Conservation (phyloP, 495 filamentous ascomycete genomes). For the Trypethelium eluteriae region DNA sequence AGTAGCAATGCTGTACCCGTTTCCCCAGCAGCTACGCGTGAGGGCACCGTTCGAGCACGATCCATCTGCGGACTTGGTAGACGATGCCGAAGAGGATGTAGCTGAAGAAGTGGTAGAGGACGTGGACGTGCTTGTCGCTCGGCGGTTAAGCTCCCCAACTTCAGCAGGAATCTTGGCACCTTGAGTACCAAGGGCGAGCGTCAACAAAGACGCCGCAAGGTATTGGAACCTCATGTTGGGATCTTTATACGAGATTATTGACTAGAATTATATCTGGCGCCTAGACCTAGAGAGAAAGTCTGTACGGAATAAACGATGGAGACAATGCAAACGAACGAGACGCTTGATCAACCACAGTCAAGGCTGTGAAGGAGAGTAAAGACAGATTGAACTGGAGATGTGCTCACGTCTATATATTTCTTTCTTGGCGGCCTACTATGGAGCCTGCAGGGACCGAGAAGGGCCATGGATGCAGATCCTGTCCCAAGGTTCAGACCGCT, state of each 20-base stretch:
- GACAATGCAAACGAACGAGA: background rate
- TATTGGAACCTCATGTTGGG: conserved; percentile 4
- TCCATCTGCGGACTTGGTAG: conserved; percentile 16
- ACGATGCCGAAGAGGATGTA: conserved; percentile 6
- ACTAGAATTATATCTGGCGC: background rate
- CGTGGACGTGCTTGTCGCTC: background rate
- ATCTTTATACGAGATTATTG: background rate
- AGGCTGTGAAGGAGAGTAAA: background rate
- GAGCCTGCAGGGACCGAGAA: background rate
- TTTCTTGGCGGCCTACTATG: background rate
- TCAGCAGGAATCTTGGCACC: conserved; percentile 5
- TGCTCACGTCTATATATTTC: conserved; percentile 5
- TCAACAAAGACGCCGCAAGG: conserved; percentile 9
- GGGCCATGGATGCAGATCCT: background rate
- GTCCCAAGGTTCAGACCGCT: conserved; percentile 3
- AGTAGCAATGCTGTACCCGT: conserved; percentile 29
- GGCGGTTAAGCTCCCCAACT: background rate
- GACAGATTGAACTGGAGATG: background rate
- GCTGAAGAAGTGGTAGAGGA: background rate
- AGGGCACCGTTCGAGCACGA: conserved; percentile 22
- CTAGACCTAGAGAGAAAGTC: background rate
- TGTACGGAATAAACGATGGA: background rate
- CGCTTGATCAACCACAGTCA: conserved; percentile 3
- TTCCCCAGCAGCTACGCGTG: conserved; percentile 26
- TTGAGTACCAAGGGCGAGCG: background rate